Base-by-base conservation (phyloP, 106 monocot genomes). In the Dioscorea zingiberensis region DNA sequence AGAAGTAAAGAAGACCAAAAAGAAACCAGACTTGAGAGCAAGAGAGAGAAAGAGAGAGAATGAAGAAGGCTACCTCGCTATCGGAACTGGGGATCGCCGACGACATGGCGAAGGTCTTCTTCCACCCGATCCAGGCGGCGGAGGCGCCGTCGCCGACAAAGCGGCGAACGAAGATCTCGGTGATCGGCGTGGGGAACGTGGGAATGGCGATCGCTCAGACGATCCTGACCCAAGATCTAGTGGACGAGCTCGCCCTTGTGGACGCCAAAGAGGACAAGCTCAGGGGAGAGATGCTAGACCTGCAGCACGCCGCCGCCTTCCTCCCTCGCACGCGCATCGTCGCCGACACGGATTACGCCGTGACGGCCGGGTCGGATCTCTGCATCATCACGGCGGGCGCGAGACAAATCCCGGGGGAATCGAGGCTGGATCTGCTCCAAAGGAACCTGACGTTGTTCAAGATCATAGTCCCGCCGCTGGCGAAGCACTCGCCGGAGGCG, bases 151-250 rank as follows among this genome's bases (percentile, higher is more conserved):
- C 73, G 27, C 70, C 58, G 2, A 48, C 70, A 23, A 74, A 24
- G 44, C 78, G 63, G 21, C 76, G 59, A 48, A 86, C 78, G 45
- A 94, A 94, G 75, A 76, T 94, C 32, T 79, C 94, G 29, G 65
- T 94, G 24, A 66, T 94, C 69, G 94, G 94, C 15, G 86, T 53
- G 55, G 94, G 94, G 44, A 89, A 94, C 84, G 94, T 94, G 11
- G 94, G 94, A 22, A 94, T 94, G 94, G 90, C 94, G 24, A 94
- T 94, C 63, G 89, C 89, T 27, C 94, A 94, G 72, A 94, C 94
- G 24, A 85, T 94, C 69, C 81, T 94, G 12, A 90, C 89, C 51
- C 84, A 81, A 45, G 89, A 94, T 58, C 67, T 94, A 10, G 76
- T 71, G 22, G 94, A 87, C 71, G 89, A 81, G 69, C 84, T 94